Base-by-base conservation (phyloP, 495 filamentous ascomycete species). In the Aspergillus affinis region DNA sequence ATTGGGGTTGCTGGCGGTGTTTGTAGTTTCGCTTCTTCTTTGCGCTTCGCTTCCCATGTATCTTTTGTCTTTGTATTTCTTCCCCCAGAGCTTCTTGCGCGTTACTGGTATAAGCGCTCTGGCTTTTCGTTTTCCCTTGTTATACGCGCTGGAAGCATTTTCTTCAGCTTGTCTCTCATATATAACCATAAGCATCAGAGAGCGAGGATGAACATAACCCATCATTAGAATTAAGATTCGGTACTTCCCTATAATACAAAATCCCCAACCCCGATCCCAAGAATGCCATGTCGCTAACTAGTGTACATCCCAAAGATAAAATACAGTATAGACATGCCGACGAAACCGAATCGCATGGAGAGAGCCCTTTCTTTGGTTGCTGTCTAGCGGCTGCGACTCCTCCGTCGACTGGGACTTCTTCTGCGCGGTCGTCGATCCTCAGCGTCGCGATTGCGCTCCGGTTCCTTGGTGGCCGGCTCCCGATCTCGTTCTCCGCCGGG, bases 401-500 rank as follows among this genome's bases (percentile, higher is more conserved):
- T 57, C 21, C 67, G 56, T 47, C 61, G 68, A 57, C 61, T 63
- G 6, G 41, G 67, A 29, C 65, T 67, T 62, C 57, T 56, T 46
- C 54, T 68, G 57, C 55, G 66, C 17, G 64, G 61, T 19, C 26
- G 36, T 45, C 27, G 61, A 51, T 51, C 61, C 26, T 55, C 61
- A 57, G 44, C 21, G 26, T 47, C 58, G 30, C 48, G 61, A 55
- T 36, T 60, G 5, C 54, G 54, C 10, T 57, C 54, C 20, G 54
- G 4, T 20, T 57, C 54, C 21, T 57, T 36, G 26, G 9, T 41
- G 12, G 60, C 58, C 23, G 44, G 50, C 64, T 63, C 10, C 18
- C 69, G 62, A 19, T 71, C 68, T 15, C 67, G 63, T n/a, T 75
- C 75, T 26, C 63, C 58, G 20, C 48, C 56, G 10, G 82, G 82